phyloP scores from a whole-genome alignment of 352 stramenopile genomes.

The Blastocystis hominis region DNA sequence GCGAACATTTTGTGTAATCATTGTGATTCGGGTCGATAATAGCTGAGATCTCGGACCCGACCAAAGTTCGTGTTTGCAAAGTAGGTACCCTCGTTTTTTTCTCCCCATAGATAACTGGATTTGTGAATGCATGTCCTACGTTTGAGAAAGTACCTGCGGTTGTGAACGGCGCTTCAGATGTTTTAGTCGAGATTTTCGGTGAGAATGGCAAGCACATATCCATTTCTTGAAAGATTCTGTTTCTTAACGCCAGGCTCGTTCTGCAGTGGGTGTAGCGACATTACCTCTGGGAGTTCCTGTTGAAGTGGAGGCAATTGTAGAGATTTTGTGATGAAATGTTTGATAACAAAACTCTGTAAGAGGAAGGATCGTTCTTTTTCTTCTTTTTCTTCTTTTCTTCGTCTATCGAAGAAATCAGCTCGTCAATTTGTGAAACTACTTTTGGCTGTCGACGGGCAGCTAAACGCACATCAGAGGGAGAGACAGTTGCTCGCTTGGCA shows the following conservation, averaged over 20 bases:
- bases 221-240: not conserved
- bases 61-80: constrained; percentile 7
- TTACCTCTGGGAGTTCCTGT: constrained; percentile 43
- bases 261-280: constrained; percentile 35
- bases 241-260: constrained; percentile 17
- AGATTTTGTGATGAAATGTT: constrained; percentile 29
- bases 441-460: not conserved
- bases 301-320: constrained; percentile 42
- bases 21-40: not conserved
- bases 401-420: not conserved
- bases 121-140: not conserved
- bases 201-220: constrained; percentile 56
- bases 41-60: constrained; percentile 25
- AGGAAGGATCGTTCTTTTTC: constrained; percentile 34
- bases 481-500: constrained; percentile 11
- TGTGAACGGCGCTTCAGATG: constrained; percentile 44
- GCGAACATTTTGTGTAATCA: constrained; percentile 37
- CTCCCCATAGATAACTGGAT: constrained; percentile 39
- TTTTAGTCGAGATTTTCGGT: constrained; percentile 44
- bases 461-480: not conserved
- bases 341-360: not conserved
- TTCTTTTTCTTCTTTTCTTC: constrained; percentile 32
- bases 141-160: constrained; percentile 47
- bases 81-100: not conserved
- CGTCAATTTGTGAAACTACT: not conserved